These are phyloP conservation scores for Coniochaeta sp. DNA, from an alignment of 2,329 filamentous ascomycete species.

Conservation along the genomic window DNA sequence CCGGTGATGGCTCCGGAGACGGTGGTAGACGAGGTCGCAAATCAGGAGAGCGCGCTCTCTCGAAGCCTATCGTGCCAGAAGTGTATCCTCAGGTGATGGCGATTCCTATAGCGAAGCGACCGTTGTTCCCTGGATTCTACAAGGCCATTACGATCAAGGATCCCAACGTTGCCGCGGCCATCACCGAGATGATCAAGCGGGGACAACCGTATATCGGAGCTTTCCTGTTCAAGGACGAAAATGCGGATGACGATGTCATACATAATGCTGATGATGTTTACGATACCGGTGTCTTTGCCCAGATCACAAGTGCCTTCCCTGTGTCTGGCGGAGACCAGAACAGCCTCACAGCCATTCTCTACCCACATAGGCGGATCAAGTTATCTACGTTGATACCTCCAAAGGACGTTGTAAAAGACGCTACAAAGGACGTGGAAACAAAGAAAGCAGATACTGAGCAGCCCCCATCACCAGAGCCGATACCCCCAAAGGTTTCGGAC, in stretches of 20 bases:
- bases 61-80: slow-evolving; percentile 86
- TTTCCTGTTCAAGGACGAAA: slow-evolving; percentile 94
- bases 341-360: slow-evolving; percentile 85
- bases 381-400: slow-evolving; percentile 78
- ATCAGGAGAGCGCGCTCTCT: slow-evolving; percentile 64
- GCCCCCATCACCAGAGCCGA: slow-evolving; percentile 46
- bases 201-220: slow-evolving; percentile 96
- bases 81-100: slow-evolving; percentile 97
- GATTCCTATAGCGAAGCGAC: slow-evolving; percentile 88
- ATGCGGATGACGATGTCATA: slow-evolving; percentile 88
- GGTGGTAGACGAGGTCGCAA: slow-evolving; percentile 67
- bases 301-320: slow-evolving; percentile 94
- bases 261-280: slow-evolving; percentile 86
- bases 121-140: slow-evolving; percentile 95
- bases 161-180: slow-evolving; percentile 81
- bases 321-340: slow-evolving; percentile 78
- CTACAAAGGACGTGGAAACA: slow-evolving; percentile 22
- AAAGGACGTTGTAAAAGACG: slow-evolving; percentile 20
- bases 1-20: slow-evolving; percentile 51
- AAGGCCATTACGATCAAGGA: slow-evolving; percentile 97
- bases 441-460: slow-evolving; percentile 45
- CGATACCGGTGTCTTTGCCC: slow-evolving; percentile 93
- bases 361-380: slow-evolving; percentile 90
- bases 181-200: slow-evolving; percentile 93
- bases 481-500: slow-evolving; percentile 45